phyloP scores from a whole-genome alignment of 116 monocot species.

The Zostera marina region DNA sequence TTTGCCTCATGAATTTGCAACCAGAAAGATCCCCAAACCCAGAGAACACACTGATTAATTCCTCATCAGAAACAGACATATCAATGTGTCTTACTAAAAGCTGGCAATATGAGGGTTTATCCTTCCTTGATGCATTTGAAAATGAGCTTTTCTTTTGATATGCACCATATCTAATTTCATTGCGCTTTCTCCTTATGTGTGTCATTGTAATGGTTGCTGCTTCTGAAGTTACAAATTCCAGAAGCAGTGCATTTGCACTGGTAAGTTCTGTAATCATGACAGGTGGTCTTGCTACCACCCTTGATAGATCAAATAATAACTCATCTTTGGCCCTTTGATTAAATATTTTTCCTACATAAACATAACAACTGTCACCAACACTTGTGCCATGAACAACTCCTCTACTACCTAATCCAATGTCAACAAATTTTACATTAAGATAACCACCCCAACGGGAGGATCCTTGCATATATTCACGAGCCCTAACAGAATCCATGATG shows the following conservation, averaged over 20 bases:
- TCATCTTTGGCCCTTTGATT: slow-evolving; percentile 52
- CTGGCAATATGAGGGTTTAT: slow-evolving; percentile 18
- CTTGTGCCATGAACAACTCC: slow-evolving; percentile 43
- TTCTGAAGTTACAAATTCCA: slow-evolving; percentile 66
- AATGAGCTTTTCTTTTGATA: slow-evolving; percentile 2
- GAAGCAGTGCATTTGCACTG: slow-evolving; percentile 53
- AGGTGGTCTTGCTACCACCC: slow-evolving; percentile 29
- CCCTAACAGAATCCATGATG: slow-evolving; percentile 79
- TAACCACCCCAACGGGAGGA: slow-evolving; percentile 56
- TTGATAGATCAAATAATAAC: slow-evolving; percentile 41
- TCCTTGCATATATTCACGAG: slow-evolving; percentile 73
- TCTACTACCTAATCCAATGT: slow-evolving; percentile 52
- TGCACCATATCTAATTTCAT: slow-evolving; percentile 11
- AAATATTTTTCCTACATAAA: slow-evolving; percentile 64
- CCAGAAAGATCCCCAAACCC: slow-evolving; percentile 36
- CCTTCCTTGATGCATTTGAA: slow-evolving; percentile 9
- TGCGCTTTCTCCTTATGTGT: slow-evolving; percentile 38
- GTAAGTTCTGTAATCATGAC: slow-evolving; percentile 41
- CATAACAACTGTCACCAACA: slow-evolving; percentile 66
- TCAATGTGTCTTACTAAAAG: slow-evolving; percentile 44
- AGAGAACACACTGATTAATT: slow-evolving; percentile 42
- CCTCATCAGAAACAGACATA: slow-evolving; percentile 27
- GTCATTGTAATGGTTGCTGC: slow-evolving; percentile 52
- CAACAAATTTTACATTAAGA: slow-evolving; percentile 68
- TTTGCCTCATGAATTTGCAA: slow-evolving; percentile 30